phyloP scores from a whole-genome alignment of 2,329 filamentous ascomycete species.

The Thermothelomyces thermophilus region DNA sequence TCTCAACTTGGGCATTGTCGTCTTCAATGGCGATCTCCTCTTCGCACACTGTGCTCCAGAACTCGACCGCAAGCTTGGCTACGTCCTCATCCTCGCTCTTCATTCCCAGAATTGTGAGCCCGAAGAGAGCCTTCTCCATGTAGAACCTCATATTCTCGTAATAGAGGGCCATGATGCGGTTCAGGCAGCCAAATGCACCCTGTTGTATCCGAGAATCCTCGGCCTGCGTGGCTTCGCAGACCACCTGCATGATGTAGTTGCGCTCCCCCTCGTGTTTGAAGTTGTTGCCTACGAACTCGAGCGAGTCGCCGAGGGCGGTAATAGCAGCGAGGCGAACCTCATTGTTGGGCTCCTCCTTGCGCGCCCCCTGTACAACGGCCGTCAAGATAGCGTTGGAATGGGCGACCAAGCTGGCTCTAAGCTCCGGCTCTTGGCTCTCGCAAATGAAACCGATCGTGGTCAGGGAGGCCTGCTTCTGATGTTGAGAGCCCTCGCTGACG shows the following conservation, averaged over 20 bases:
- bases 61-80: conserved; percentile 94
- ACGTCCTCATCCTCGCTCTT: conserved; percentile 97
- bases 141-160: conserved; percentile 99
- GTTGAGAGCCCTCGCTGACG: conserved; percentile 76
- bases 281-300: conserved; percentile 96
- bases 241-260: conserved; percentile 99
- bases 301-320: conserved; percentile 86
- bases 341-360: conserved; percentile 87
- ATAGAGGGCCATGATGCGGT: conserved; percentile 97
- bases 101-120: conserved; percentile 96
- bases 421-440: conserved; percentile 84
- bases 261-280: conserved; percentile 98
- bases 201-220: conserved; percentile 87
- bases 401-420: conserved; percentile 70
- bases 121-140: conserved; percentile 99
- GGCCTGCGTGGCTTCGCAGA: conserved; percentile 97
- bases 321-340: conserved; percentile 93
- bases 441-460: conserved; percentile 98
- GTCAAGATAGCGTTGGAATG: conserved; percentile 98
- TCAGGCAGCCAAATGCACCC: conserved; percentile 92
- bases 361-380: conserved; percentile 92
- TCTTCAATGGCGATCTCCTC: conserved; percentile 98
- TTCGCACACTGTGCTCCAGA: conserved; percentile 99
- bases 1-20: conserved; percentile 74
- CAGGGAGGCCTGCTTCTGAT: conserved; percentile 90